Evolutionary conservation across 2,329 filamentous ascomycete species (phyloP), one percentile per base, ranked within the genome.

Genomic region (Hymenoscyphus repandus): DNA sequence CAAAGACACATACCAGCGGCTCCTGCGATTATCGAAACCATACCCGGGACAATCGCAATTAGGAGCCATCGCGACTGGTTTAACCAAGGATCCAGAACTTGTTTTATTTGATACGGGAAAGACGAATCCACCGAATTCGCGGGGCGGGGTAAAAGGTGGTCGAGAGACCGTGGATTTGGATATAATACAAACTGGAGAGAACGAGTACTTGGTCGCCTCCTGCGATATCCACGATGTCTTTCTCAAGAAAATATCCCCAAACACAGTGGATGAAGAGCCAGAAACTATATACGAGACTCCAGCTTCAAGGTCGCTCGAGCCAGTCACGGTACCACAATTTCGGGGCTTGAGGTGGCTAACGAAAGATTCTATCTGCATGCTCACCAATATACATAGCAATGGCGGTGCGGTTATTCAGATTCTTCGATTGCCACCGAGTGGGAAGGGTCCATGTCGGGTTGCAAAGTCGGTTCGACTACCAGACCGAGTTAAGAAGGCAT

Each of bases 221-320:
- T 91, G 87, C 68, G 83, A 86, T 61, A 83, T 89, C 57, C 75
- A 85, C 64, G 82, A 90, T 58, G 76, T 97, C 44, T 86, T 83
- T 68, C 71, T 86, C 59, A 61, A 67, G 55, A 63, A 57, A 37
- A 58, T 67, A 12, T 52, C 56, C 7, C 18, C 54, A 17, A 72
- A 74, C 55, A 60, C 62, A 9, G 69, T 71, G 40, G 62, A 69
- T n/a, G 67, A 68, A 45, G 74, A 76, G 22, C 77, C 79, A 4
- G 65, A 70, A 55, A 68, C 69, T 64, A 77, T 78, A 59, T 90
- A 73, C 73, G 78, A 72, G 20, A 77, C 82, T 55, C 72, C 77
- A 13, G 61, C 53, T n/a, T 72, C 76, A 3, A 52, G 56, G 34
- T 68, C 72, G 27, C 71, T 76, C 49, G 69, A 68, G 33, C 62